These are phyloP conservation scores for Trichoderma harzianum DNA, from an alignment of 2,329 filamentous ascomycete species.

Conservation along the genomic window DNA sequence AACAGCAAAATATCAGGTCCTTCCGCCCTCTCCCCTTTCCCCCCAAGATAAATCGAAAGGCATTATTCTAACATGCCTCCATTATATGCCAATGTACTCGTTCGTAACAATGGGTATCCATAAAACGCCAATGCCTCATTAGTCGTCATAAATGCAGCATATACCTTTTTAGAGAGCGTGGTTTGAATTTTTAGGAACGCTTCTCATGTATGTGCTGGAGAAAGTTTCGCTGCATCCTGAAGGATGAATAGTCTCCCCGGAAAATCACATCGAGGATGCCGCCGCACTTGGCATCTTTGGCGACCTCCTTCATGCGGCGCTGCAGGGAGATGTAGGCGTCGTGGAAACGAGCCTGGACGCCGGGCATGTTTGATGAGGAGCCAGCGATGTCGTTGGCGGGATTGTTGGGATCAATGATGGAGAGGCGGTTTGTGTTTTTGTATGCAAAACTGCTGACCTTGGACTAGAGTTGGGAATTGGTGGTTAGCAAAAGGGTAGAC, in stretches of 20 bases:
- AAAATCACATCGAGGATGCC: slow-evolving; percentile 67
- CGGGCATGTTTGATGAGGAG: slow-evolving; percentile 67
- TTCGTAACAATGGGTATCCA: slow-evolving; percentile 5
- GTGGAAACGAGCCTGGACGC: slow-evolving; percentile 68
- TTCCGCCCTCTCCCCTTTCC: neutral
- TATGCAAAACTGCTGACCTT: slow-evolving; percentile 48
- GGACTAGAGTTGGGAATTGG: slow-evolving; percentile 31
- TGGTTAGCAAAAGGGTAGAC: neutral
- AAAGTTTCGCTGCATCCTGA: slow-evolving; percentile 64
- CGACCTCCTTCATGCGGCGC: slow-evolving; percentile 54
- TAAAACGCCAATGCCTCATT: slow-evolving; percentile 16
- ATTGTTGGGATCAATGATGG: slow-evolving; percentile 90
- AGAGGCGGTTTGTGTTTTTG: slow-evolving; percentile 65
- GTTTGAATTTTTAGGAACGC: slow-evolving; percentile 27
- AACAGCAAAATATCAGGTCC: neutral
- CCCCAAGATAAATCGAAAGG: neutral
- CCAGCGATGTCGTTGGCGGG: slow-evolving; percentile 83
- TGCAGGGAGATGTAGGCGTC: slow-evolving; percentile 58
- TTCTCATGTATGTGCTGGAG: slow-evolving; percentile 52
- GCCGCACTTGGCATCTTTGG: slow-evolving; percentile 28
- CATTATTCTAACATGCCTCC: neutral
- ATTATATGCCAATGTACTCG: slow-evolving; percentile 12
- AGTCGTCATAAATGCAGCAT: neutral
- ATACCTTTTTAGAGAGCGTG: slow-evolving; percentile 25
- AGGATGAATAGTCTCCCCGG: slow-evolving; percentile 74